These are phyloP conservation scores for Crucibulum laeve DNA, from an alignment of 768 basidiomycete species.

Conservation along the genomic window DNA sequence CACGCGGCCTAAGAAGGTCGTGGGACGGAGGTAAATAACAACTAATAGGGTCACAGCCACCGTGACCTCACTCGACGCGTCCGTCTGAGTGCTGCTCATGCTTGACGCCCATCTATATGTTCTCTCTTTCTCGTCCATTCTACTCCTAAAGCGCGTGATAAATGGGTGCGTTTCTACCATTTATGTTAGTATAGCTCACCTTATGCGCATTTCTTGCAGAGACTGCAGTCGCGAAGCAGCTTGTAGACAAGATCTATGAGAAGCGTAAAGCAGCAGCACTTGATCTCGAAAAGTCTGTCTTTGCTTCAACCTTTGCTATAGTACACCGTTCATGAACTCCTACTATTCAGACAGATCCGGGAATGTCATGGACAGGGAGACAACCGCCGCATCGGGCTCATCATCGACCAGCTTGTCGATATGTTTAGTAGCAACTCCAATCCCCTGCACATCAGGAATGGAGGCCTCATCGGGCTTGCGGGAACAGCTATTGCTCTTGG, in stretches of 20 bases:
- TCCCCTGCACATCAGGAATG: slow-evolving; percentile 86
- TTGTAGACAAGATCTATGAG: slow-evolving; percentile 94
- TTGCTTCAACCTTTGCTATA: slow-evolving; percentile 1
- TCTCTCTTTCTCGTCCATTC: not conserved
- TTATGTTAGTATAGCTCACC: not conserved
- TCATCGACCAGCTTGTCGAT: slow-evolving; percentile 91
- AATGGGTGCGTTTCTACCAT: slow-evolving; percentile 1
- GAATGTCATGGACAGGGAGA: slow-evolving; percentile 84
- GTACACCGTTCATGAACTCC: slow-evolving; percentile 2
- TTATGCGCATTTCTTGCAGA: slow-evolving; percentile 37
- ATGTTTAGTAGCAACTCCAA: slow-evolving; percentile 86
- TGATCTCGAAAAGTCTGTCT: slow-evolving; percentile 85
- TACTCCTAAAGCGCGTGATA: not conserved
- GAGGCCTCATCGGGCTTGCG: slow-evolving; percentile 93
- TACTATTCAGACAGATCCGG: slow-evolving; percentile 72
- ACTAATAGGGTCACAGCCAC: slow-evolving; percentile 8
- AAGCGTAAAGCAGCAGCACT: slow-evolving; percentile 94
- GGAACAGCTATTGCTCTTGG: slow-evolving; percentile 97
- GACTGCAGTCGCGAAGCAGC: slow-evolving; percentile 69
- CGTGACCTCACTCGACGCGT: slow-evolving; percentile 6
- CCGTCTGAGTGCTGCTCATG: not conserved
- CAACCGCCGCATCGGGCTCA: slow-evolving; percentile 73
- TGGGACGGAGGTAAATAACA: too few relatives aligned
- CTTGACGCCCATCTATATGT: not conserved
- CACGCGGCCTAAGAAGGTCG: too few relatives aligned